Percentiles rank a stretch among this genome's conserved stretches.
Evolutionary conservation across 768 basidiomycete species (phyloP).

Genomic region (Agaricus blazei): DNA sequence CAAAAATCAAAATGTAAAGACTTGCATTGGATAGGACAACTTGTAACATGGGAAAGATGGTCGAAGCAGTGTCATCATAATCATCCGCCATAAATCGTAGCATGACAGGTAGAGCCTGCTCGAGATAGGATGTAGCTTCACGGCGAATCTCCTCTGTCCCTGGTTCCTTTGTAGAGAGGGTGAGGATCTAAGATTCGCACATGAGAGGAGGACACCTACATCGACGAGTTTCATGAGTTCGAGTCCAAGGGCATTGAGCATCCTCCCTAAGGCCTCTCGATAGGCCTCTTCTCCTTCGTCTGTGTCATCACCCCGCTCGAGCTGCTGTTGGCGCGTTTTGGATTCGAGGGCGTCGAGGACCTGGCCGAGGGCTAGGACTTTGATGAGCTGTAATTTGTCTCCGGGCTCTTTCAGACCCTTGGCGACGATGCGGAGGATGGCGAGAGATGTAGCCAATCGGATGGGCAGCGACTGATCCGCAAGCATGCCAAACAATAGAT

Average conservation of each 20-base stretch:
- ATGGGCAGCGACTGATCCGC: constrained; percentile 74
- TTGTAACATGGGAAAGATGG: constrained; percentile 78
- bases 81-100: constrained; percentile 87
- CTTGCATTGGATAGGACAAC: constrained; percentile 70
- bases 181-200: constrained; percentile 9
- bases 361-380: constrained; percentile 80
- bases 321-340: constrained; percentile 65
- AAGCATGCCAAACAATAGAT: constrained; percentile 78
- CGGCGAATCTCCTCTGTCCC: constrained; percentile 51
- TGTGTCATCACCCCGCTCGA: constrained; percentile 59
- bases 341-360: constrained; percentile 78
- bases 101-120: constrained; percentile 72
- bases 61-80: constrained; percentile 83
- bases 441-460: constrained; percentile 76
- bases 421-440: constrained; percentile 76
- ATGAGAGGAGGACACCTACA: constrained; percentile 37
- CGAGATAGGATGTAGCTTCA: constrained; percentile 61
- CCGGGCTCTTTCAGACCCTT: constrained; percentile 91
- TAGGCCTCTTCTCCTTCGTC: constrained; percentile 89
- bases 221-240: constrained; percentile 85
- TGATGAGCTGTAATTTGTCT: constrained; percentile 87
- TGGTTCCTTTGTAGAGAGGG: constrained; percentile 42
- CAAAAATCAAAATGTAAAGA: constrained; percentile 11
- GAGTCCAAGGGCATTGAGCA: constrained; percentile 76
- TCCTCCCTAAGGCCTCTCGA: constrained; percentile 80